Evolutionary conservation across 768 basidiomycete genomes (phyloP).

Genomic region (Russula virescens): DNA sequence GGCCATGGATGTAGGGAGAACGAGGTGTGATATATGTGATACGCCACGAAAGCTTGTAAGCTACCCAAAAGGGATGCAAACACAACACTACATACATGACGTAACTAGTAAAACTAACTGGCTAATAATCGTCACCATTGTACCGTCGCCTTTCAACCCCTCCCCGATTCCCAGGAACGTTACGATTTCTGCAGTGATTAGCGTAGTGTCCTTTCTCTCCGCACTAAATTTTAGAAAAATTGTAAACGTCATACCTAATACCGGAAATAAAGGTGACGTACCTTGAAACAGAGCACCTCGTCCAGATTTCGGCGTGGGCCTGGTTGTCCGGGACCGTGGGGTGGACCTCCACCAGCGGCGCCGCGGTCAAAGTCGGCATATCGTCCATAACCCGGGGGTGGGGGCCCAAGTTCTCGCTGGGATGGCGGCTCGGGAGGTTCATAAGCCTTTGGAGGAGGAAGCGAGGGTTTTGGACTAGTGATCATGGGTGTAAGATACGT

Average conservation of each 20-base stretch:
- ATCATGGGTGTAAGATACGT: conserved; percentile 16
- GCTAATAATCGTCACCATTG: conserved; percentile 24
- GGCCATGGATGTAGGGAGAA: conserved; percentile 47
- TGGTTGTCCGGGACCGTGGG: conserved; percentile 31
- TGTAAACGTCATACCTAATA: conserved; percentile 7
- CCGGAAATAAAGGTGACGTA: conserved; percentile 30
- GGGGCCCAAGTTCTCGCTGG: conserved; percentile 76
- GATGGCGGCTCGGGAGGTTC: conserved; percentile 71
- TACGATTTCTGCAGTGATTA: conserved; percentile 86
- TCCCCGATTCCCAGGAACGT: conserved; percentile 87
- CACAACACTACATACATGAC: background rate
- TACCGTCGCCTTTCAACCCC: conserved; percentile 52
- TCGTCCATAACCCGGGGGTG: conserved; percentile 87
- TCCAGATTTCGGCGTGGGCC: conserved; percentile 66
- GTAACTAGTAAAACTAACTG: too few species aligned
- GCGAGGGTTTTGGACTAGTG: conserved; percentile 66
- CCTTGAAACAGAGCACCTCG: conserved; percentile 86
- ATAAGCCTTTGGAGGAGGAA: conserved; percentile 68
- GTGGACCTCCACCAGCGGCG: conserved; percentile 34
- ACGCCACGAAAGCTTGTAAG: too few species aligned
- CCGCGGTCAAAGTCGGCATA: conserved; percentile 71
- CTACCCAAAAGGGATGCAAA: background rate
- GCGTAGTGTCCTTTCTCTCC: conserved; percentile 94
- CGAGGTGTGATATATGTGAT: background rate
- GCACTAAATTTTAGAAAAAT: conserved; percentile 47